Base-by-base conservation (phyloP, 148 eudicot species). In the Linanthus parryae region DNA sequence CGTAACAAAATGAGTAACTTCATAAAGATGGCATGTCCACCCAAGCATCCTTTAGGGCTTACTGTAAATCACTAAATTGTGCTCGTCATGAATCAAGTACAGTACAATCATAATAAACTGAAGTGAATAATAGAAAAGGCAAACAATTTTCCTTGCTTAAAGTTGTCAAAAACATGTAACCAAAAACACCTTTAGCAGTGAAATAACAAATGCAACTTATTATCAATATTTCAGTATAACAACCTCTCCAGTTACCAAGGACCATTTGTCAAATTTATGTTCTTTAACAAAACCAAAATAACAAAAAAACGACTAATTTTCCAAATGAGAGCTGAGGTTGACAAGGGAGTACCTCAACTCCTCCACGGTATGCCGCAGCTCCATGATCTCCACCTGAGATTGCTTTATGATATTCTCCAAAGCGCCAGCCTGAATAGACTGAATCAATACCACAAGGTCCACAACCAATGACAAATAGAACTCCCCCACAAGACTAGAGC, bases 391-490 rank as follows among this genome's bases (percentile, higher is more conserved):
- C 61, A 82, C 56, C 64, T 92, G 96, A 28, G 96, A 76, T 56
- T 82, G 85, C 75, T 87, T 92, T 20, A 92, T 80, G 15, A 92
- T 87, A 62, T 80, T 80, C 65, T 92, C 99, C 73, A 87, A 70
- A 59, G 96, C 99, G 72, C 90, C 84, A 62, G 99, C 99, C 99
- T 92, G 65, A 71, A 68, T 43, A 15, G 19, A 1, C 2, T 54
- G 33, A 11, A 67, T 59, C 26, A 23, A 44, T 52, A 57, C 23
- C 19, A 27, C n/a, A 28, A 28, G 4, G 1, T 11, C 33, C 59
- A 34, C 36, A 69, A 35, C 28, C 20, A 44, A 53, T 20, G 49
- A 18, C 50, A 38, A 46, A n/a, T 20, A 61, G 36, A 29, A 5
- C 8, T 24, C 50, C 20, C 44, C 17, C 39, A 36, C 38, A 65